phyloP scores from a whole-genome alignment of 164 flowering plant species.

The Amborella trichopoda region DNA sequence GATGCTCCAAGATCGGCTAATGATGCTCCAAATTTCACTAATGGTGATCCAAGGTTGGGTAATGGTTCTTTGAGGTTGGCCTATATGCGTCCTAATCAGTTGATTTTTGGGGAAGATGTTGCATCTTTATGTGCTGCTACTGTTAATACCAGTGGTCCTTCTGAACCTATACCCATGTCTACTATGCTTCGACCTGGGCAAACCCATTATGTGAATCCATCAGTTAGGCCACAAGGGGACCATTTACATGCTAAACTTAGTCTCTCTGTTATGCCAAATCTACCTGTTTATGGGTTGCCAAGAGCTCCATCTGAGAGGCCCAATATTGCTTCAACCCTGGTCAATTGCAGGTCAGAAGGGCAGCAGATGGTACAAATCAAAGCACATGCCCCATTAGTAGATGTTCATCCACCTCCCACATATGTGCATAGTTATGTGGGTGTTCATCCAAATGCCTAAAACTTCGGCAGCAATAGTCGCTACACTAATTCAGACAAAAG shows the following conservation, averaged over 20 bases:
- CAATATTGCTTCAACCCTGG: background rate
- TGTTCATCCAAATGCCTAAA: no score
- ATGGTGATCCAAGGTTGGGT: constrained; percentile 12
- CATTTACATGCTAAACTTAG: background rate
- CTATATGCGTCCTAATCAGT: constrained; percentile 7
- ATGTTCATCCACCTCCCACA: constrained; percentile 20
- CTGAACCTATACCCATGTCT: background rate
- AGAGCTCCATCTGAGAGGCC: background rate
- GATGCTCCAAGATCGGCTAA: constrained; percentile 9
- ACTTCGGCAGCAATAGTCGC: no score
- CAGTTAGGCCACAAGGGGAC: background rate
- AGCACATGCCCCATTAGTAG: no score
- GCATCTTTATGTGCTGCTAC: constrained; percentile 21
- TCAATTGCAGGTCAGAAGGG: no score
- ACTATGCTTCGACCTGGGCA: background rate
- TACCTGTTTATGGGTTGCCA: background rate
- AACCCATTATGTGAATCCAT: background rate
- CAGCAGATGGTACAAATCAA: no score
- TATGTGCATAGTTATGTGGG: no score
- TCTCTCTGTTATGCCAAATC: background rate
- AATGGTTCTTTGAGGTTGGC: constrained; percentile 10
- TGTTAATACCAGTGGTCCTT: background rate
- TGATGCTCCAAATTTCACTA: constrained; percentile 5
- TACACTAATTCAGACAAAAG: constrained; percentile 25
- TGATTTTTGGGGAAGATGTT: constrained; percentile 15